Conservation (phyloP, 805 yeast species). For the Lachancea fermentati region DNA sequence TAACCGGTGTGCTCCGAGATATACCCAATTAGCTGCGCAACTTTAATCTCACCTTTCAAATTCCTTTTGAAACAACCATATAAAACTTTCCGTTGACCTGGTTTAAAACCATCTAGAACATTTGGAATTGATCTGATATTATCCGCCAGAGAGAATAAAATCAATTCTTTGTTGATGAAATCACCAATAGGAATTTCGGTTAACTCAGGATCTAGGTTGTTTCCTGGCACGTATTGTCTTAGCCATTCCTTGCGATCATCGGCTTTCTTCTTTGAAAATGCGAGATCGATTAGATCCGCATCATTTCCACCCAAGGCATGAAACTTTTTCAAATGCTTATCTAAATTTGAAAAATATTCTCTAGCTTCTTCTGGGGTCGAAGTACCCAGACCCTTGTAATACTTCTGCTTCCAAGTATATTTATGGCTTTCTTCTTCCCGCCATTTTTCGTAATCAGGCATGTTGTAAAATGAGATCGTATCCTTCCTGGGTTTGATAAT, state of each 20-base stretch:
- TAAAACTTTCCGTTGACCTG: constrained; percentile 92
- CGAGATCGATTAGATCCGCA: constrained; percentile 73
- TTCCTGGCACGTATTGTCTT: constrained; percentile 85
- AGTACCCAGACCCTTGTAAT: constrained; percentile 98
- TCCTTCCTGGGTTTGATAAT: constrained; percentile 56
- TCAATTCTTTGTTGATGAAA: constrained; percentile 90
- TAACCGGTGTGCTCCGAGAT: constrained; percentile 86
- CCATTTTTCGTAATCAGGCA: constrained; percentile 97
- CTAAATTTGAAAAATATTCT: constrained; percentile 81
- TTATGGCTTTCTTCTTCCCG: constrained; percentile 71
- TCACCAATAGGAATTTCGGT: constrained; percentile 82
- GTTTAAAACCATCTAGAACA: constrained; percentile 90
- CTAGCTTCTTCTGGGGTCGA: constrained; percentile 77
- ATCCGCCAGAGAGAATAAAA: constrained; percentile 94
- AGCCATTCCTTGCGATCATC: constrained; percentile 98
- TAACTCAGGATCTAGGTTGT: constrained; percentile 76
- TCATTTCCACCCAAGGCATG: constrained; percentile 78
- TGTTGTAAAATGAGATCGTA: constrained; percentile 73
- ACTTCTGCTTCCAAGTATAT: constrained; percentile 85
- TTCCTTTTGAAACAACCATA: constrained; percentile 82
- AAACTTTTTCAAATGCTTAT: constrained; percentile 79
- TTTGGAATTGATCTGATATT: constrained; percentile 93
- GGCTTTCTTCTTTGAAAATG: constrained; percentile 90
- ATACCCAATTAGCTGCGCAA: constrained; percentile 85
- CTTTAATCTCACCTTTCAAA: constrained; percentile 72